A percentile compares a stretch with the other conserved stretches of the same genome.
These are phyloP conservation scores for Didymella keratinophila DNA, from an alignment of 2,329 filamentous ascomycete genomes.

Conservation along the genomic window DNA sequence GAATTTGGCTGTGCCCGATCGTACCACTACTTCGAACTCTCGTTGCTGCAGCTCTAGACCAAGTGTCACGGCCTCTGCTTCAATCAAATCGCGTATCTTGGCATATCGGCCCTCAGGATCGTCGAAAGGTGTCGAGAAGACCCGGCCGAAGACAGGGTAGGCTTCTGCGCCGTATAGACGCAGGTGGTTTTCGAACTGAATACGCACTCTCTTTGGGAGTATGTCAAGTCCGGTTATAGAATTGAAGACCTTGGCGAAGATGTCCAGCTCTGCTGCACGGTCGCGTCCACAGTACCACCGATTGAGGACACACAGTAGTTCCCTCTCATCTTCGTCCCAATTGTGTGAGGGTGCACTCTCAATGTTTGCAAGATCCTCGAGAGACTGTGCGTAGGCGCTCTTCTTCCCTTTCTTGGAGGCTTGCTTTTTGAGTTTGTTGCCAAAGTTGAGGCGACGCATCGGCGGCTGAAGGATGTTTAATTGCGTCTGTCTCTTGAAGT, in stretches of 20 bases:
- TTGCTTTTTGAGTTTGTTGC: neutral
- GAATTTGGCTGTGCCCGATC: neutral
- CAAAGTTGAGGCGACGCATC: neutral
- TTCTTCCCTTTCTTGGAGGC: neutral
- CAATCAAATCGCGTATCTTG: slow-evolving; percentile 6
- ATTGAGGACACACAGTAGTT: slow-evolving; percentile 15
- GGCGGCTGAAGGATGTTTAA: neutral
- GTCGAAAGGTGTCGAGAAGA: slow-evolving; percentile 15
- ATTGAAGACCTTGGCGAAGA: slow-evolving; percentile 20
- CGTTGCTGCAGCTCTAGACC: slow-evolving; percentile 4
- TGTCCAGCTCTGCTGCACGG: neutral
- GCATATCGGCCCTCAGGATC: slow-evolving; percentile 20
- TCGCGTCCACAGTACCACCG: slow-evolving; percentile 18
- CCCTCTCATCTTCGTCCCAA: slow-evolving; percentile 20
- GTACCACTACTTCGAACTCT: neutral
- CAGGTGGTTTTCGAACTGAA: slow-evolving; percentile 22
- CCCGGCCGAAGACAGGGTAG: slow-evolving; percentile 11
- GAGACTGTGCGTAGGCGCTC: neutral
- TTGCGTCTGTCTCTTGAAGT: neutral
- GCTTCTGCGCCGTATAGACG: slow-evolving; percentile 13
- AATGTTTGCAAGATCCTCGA: neutral
- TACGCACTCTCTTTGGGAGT: neutral
- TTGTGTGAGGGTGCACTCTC: neutral
- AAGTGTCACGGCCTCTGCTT: neutral
- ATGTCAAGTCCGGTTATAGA: slow-evolving; percentile 6